Base-by-base conservation (phyloP, 179 eudicot species). In the Actinidia chinensis region DNA sequence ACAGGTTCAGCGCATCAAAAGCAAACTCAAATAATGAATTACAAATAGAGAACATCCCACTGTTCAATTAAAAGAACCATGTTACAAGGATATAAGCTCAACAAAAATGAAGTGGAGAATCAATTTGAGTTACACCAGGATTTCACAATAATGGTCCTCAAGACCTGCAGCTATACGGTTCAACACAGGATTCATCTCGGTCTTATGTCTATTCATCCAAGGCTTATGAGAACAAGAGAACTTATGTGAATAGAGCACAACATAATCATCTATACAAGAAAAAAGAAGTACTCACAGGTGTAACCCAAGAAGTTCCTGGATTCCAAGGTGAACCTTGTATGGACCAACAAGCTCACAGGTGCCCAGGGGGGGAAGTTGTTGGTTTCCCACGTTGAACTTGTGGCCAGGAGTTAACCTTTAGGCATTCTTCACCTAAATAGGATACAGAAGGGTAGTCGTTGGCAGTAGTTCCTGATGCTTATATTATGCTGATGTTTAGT, bases 121-220 rank as follows among this genome's bases (percentile, higher is more conserved):
- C 74, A 52, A 65, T 42, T 6, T 23, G 59, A 81, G 23, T n/a
- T 52, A 44, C 93, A 95, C 98, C 99, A 71, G 93, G 96, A 82
- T 91, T 84, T 60, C 99, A 98, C 55, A 89, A 88, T 85, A 89
- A 77, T 63, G 99, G 91, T 78, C 91, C 97, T 95, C 99, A 76
- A 92, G 85, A 50, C 97, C 98, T 42, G 89, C 86, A 77, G 90
- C 87, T 83, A 93, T 86, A 46, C n/a, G 93, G 87, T 88, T 95
- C 79, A 90, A 73, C 25, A 85, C 82, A 47, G 92, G 86, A 91
- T 92, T 95, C 86, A 90, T 87, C 79, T 95, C 98, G 1, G 93
- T 82, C 84, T 95, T n/a, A n/a, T n/a, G n/a, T n/a, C n/a, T n/a
- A n/a, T n/a, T n/a, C n/a, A n/a, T n/a, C n/a, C n/a, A n/a, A n/a